These are phyloP conservation scores for Trichoderma virens DNA, from an alignment of 495 filamentous ascomycete species.

Conservation along the genomic window DNA sequence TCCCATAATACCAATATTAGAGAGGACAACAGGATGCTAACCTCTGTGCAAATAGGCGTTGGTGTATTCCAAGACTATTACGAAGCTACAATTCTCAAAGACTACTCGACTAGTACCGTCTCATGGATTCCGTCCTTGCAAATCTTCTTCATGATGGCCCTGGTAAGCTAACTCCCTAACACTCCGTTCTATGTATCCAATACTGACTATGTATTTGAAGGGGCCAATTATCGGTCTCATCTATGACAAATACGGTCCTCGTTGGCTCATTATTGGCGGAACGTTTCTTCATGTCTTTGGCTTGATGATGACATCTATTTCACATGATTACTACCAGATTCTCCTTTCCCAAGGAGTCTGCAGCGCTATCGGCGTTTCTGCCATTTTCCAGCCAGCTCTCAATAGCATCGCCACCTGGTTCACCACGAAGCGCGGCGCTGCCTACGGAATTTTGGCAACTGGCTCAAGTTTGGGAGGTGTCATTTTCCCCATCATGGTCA, in stretches of 20 bases:
- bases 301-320: constrained; percentile 59
- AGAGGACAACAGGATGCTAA: neutral
- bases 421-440: constrained; percentile 52
- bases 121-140: constrained; percentile 47
- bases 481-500: constrained; percentile 57
- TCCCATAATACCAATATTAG: neutral
- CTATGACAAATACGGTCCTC: constrained; percentile 22
- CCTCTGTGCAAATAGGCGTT: constrained; percentile 29
- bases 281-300: constrained; percentile 59
- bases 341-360: constrained; percentile 47
- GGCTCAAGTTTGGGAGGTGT: constrained; percentile 56
- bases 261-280: constrained; percentile 43
- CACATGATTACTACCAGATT: constrained; percentile 51
- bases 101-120: constrained; percentile 43
- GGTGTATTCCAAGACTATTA: constrained; percentile 57
- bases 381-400: constrained; percentile 28
- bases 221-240: constrained; percentile 41
- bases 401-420: constrained; percentile 44
- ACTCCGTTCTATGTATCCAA: neutral
- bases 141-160: constrained; percentile 38
- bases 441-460: constrained; percentile 52
- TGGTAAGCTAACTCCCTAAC: constrained; percentile 8
- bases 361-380: constrained; percentile 26
- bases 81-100: constrained; percentile 34
- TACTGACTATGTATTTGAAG: constrained; percentile 21